These are phyloP conservation scores for Cordyceps militaris DNA, from an alignment of 2,329 filamentous ascomycete species.

Conservation along the genomic window DNA sequence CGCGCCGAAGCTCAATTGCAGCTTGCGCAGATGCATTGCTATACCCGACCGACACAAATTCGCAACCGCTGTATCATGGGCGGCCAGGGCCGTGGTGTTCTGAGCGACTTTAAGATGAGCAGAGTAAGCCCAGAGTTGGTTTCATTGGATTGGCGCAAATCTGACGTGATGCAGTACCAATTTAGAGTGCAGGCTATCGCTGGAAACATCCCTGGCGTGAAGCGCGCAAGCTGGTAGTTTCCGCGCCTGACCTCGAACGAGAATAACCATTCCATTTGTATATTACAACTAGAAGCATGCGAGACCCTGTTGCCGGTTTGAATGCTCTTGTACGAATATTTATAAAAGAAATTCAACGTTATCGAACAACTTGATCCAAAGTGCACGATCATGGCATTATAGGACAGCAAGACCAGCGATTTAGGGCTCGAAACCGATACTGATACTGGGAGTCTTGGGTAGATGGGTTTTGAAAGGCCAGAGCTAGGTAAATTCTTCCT, in stretches of 20 bases:
- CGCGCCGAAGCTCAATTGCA: conserved; percentile 91
- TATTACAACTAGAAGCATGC: not conserved
- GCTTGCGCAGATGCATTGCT: conserved; percentile 90
- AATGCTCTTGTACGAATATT: conserved; percentile 8
- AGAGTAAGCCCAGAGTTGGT: conserved; percentile 54
- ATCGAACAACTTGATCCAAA: not conserved
- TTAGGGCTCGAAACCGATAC: too few relatives aligned
- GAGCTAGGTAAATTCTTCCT: too few relatives aligned
- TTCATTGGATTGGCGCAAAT: not conserved
- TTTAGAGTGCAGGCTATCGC: conserved; percentile 85
- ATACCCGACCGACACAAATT: conserved; percentile 89
- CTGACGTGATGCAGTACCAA: conserved; percentile 61
- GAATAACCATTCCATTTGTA: not conserved
- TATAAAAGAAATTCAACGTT: not conserved
- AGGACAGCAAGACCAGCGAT: not conserved
- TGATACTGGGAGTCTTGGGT: too few relatives aligned
- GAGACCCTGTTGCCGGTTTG: not conserved
- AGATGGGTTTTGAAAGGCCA: too few relatives aligned
- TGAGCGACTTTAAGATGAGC: conserved; percentile 86
- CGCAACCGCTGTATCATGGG: conserved; percentile 88
- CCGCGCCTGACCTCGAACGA: not conserved
- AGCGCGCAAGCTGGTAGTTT: conserved; percentile 88
- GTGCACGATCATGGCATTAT: not conserved
- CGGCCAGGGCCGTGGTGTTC: conserved; percentile 83
- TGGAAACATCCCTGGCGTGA: conserved; percentile 83